Conservation (phyloP, 257 asterid species). For the Solanum sparsipilum region DNA sequence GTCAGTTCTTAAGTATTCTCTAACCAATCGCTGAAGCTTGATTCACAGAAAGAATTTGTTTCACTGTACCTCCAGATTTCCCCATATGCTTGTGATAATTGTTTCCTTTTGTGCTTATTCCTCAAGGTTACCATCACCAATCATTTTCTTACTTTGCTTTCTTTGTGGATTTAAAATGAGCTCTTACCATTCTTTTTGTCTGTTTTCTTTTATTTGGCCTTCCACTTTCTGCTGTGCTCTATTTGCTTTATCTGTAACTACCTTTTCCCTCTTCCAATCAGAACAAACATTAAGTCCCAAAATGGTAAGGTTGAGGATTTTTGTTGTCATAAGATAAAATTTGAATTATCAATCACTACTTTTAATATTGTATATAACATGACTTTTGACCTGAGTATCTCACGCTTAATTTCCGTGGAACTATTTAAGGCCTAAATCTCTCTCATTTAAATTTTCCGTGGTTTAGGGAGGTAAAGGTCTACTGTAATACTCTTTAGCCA, state of each 20-base stretch:
- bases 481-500: not conserved
- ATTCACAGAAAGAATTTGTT: not conserved
- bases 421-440: not conserved
- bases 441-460: not conserved
- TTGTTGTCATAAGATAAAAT: not conserved
- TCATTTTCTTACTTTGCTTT: not conserved
- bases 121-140: not conserved
- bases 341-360: not conserved
- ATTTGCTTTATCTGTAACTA: not conserved
- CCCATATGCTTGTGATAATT: not conserved
- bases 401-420: not conserved
- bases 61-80: not conserved
- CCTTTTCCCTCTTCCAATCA: not conserved
- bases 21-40: not conserved
- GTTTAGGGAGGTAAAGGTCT: not conserved
- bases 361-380: not conserved
- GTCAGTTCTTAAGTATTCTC: not conserved
- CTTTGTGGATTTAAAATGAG: not conserved
- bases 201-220: not conserved
- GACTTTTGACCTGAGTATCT: not conserved
- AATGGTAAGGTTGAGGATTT: not conserved
- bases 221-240: not conserved
- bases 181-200: not conserved
- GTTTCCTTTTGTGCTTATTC: not conserved
- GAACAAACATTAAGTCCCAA: not conserved